Evolutionary conservation across 2,329 filamentous ascomycete species (phyloP), one percentile per base, ranked within the genome.

Genomic region (Trematosphaeria pertusa): DNA sequence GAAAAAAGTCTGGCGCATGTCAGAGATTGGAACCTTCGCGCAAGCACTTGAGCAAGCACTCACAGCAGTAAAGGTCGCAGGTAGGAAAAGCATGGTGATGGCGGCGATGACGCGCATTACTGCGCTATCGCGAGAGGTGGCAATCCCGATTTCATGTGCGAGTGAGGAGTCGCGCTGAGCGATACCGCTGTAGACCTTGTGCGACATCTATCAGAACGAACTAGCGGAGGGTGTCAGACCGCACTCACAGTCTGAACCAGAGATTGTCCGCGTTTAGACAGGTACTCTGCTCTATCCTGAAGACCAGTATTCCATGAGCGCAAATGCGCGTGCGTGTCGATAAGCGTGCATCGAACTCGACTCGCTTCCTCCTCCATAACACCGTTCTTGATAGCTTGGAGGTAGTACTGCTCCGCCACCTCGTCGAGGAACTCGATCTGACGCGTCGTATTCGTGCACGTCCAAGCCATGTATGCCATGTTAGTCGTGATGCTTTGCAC

Each of bases 11-110:
- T 61, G 5, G 14, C 2, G 10, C 2, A 11, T 7, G 30, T 46
- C 14, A 32, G 32, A 7, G 26, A 19, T 33, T 4, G n/a, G n/a
- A n/a, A n/a, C n/a, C n/a, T 9, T 28, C 11, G 30, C 4, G 2
- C 5, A n/a, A 17, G 37, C 7, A 35, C n/a, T 5, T 32, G 26
- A 33, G 19, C 17, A 36, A 4, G n/a, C 12, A 38, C 50, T 41
- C 45, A 61, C 57, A 2, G 61, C 61, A 3, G 48, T 54, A 14
- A 63, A 64, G 1, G 61, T 66, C 9, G 56, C 60, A 1, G 59
- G 62, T 0, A 66, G 41, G 34, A 65, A 65, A n/a, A 64, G 44
- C 2, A 64, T 45, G 0, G 62, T 66, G 19, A 66, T 53, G 0
- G 48, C 56, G 3, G 57, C 49, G 8, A 66, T 66, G 11, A 57